Evolutionary conservation across 2,329 filamentous ascomycete genomes (phyloP), one percentile per base, ranked within the genome.

Genomic region (Ophiostoma triangulosporum): DNA sequence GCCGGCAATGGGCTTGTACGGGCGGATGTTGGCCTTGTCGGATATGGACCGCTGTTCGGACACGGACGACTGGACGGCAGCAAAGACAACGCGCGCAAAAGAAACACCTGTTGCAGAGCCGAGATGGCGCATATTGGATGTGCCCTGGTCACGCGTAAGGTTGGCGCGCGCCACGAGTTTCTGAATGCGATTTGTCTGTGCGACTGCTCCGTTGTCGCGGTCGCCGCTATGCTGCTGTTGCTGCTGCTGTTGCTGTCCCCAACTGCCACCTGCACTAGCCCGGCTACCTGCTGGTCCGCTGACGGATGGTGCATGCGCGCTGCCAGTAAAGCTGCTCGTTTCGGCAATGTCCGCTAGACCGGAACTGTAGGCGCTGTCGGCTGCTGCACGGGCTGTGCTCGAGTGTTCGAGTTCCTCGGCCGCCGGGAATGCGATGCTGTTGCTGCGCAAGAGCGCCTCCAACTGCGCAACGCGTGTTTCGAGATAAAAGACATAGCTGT

Each of bases 71-170:
- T 95, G 93, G 48, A 97, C 88, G 1, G 91, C 91, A 9, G 91
- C 89, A 64, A 95, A 93, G 11, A 97, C 91, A 12, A 97, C 88
- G 54, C 88, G 79, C 5, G 91, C 90, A 70, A 97, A 97, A 0
- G 90, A 95, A 50, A 97, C 93, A 15, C 90, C 91, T 2, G 88
- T 90, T 1, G 88, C 85, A 0, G 88, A 88, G 15, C 88, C 88
- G 15, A 94, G 74, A 62, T 89, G 89, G 57, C 88, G 79, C 2
- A 86, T 83, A 65, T 93, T 88, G 3, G 86, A 84, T 3, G 81
- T 78, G 50, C 83, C 60, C 31, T 63, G 63, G 17, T 54, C 50
- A 15, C 46, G 35, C 5, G 50, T 57, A 22, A 40, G 36, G 32
- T 57, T 52, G 24, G 55, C 55, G 12, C 52, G 49, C 2, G 52